Conservation (phyloP, 352 stramenopile species). For the Pythium aristosporum region DNA sequence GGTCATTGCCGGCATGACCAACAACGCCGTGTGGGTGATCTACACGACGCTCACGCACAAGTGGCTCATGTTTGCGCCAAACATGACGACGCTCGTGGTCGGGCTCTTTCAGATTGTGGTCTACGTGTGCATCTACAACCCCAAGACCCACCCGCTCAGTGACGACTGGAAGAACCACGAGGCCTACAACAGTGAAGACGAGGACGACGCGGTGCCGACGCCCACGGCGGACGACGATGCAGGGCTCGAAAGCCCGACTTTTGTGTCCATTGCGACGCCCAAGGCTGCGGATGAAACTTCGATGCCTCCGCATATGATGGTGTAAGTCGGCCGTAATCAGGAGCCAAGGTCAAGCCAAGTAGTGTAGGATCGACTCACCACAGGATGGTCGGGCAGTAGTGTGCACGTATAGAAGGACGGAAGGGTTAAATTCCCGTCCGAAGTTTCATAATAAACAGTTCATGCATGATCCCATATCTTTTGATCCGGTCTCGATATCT, state of each 20-base stretch:
- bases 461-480: neutral
- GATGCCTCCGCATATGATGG: constrained; percentile 6
- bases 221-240: constrained; percentile 10
- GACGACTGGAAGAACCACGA: constrained; percentile 26
- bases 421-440: too few relatives aligned
- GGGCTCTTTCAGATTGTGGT: constrained; percentile 40
- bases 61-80: constrained; percentile 59
- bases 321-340: neutral
- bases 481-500: neutral
- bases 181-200: neutral
- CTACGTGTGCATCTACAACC: constrained; percentile 49
- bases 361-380: too few relatives aligned
- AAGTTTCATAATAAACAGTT: too few relatives aligned
- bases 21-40: constrained; percentile 54
- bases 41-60: constrained; percentile 45
- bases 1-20: constrained; percentile 49
- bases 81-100: constrained; percentile 35
- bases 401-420: too few relatives aligned
- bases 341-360: neutral
- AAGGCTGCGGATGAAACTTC: neutral
- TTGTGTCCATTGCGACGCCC: constrained; percentile 7
- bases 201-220: constrained; percentile 1
- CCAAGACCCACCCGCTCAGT: constrained; percentile 38
- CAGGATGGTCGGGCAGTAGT: too few relatives aligned
- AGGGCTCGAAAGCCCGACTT: constrained; percentile 14